Base-by-base conservation (phyloP, 192 early-diverging fungal genomes). In the Physocladia obscura region DNA sequence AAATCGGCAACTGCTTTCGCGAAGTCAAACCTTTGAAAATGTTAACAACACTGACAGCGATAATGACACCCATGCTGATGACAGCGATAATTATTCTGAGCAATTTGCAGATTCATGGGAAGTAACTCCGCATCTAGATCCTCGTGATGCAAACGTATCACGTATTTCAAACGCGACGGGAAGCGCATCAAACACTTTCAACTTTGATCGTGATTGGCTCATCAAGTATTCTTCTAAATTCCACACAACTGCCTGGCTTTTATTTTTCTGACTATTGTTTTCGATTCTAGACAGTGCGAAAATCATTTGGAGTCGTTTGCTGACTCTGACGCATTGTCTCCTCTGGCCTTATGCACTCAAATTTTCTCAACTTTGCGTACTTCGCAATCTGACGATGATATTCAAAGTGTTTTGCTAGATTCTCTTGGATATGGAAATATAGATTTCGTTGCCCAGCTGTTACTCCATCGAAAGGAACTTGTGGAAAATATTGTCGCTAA, bases 361-460 rank as follows among this genome's bases (percentile, higher is more conserved):
- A 74, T 92, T 4, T 92, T 92, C 68, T 89, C 83, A 1, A 82
- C 88, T 26, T 80, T 91, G 24, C 75, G 91, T 51, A 87, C 86
- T 1, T 76, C 80, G 15, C 75, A 82, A 52, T 32, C 31, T 55
- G 81, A 82, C 51, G 86, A 90, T 34, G 80, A 84, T 13, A 88
- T 94, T 38, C 84, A 92, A 71, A 80, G 67, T 34, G 77, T 71
- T 4, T 73, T 94, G 13, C 76, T 92, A 2, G 91, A 92, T 74
- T 76, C 90, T 0, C 63, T 94, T 21, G 93, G 93, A 4, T 91
- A 81, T 69, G 82, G 83, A 13, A 88, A 88, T 61, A 75, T 94
- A 39, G 86, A 89, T 32, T 89, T 94, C 54, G 84, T 91, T 30
- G 67, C 77, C 0, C 74, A 71, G 0, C 77, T 94, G 0, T 58